Evolutionary conservation across 192 early-diverging fungal genomes (phyloP).

Genomic region (Coemansia sp.): DNA sequence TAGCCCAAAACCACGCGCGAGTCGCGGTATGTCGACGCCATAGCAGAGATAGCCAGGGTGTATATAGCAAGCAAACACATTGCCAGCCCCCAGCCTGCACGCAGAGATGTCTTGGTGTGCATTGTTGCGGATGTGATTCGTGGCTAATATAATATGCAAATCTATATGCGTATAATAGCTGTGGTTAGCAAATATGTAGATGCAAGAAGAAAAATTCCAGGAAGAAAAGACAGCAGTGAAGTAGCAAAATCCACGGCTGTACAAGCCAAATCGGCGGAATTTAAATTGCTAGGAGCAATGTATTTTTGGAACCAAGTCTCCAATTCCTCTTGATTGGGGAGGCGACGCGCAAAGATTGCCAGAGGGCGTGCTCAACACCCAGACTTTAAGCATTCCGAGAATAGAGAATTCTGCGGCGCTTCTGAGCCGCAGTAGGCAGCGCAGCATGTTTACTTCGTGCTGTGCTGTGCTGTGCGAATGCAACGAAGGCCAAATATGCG

Average conservation of each 20-base stretch:
- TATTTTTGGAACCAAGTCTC: conserved; percentile 1
- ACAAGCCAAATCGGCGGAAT: background rate
- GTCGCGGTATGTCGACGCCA: conserved; percentile 24
- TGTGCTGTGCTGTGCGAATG: background rate
- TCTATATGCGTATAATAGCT: background rate
- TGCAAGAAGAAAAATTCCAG: background rate
- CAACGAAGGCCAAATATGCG: background rate
- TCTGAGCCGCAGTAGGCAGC: background rate
- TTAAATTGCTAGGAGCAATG: background rate
- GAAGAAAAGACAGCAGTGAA: background rate
- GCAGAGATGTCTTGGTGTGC: background rate
- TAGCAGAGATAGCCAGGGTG: background rate
- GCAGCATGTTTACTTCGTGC: background rate
- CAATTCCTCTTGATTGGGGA: background rate
- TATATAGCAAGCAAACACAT: background rate
- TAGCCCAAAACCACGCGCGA: conserved; percentile 45
- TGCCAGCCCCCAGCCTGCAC: background rate
- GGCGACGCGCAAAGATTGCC: background rate
- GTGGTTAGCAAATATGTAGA: background rate
- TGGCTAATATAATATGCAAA: background rate
- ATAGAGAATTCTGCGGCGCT: background rate
- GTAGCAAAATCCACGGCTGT: background rate
- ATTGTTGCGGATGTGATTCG: background rate
- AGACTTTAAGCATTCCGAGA: background rate
- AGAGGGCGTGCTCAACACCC: background rate